Conservation (phyloP, 2,329 filamentous ascomycete species). For the Rhinocladiella similis region DNA sequence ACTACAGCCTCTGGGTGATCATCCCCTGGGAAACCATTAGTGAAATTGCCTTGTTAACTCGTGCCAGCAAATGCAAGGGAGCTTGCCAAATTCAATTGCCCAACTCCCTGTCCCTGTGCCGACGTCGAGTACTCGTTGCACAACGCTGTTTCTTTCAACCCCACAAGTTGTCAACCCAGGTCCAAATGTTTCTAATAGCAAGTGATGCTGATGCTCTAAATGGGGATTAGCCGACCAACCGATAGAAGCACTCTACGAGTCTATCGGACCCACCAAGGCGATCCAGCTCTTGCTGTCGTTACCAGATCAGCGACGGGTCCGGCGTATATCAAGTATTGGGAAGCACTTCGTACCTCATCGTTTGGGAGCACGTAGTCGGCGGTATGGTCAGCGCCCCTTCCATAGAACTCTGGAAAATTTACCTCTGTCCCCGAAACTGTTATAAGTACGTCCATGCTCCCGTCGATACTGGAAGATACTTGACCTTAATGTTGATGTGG, state of each 20-base stretch:
- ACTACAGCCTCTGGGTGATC: conserved; percentile 15
- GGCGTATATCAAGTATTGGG: neutral
- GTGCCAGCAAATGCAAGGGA: too few species aligned
- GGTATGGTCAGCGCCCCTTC: neutral
- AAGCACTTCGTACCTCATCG: conserved; percentile 27
- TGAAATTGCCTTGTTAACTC: too few species aligned
- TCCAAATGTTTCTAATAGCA: conserved; percentile 36
- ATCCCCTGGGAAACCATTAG: conserved; percentile 5
- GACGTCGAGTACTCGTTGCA: conserved; percentile 36
- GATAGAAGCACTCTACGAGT: too few species aligned
- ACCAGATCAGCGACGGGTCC: too few species aligned
- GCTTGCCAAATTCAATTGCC: conserved; percentile 35
- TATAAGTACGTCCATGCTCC: conserved; percentile 18
- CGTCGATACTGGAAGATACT: conserved; percentile 17
- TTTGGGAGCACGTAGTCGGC: conserved; percentile 25
- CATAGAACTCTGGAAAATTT: conserved; percentile 34
- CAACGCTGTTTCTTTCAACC: conserved; percentile 11
- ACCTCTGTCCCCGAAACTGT: conserved; percentile 34
- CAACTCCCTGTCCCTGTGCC: conserved; percentile 41
- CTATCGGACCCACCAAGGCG: too few species aligned
- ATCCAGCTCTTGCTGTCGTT: too few species aligned
- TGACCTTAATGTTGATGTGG: conserved; percentile 16
- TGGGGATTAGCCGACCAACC: neutral
- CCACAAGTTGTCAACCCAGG: conserved; percentile 31
- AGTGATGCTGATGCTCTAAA: conserved; percentile 34